Evolutionary conservation across 1,139 yeast species (phyloP).

Genomic region (Magnusiomyces suaveolens): DNA sequence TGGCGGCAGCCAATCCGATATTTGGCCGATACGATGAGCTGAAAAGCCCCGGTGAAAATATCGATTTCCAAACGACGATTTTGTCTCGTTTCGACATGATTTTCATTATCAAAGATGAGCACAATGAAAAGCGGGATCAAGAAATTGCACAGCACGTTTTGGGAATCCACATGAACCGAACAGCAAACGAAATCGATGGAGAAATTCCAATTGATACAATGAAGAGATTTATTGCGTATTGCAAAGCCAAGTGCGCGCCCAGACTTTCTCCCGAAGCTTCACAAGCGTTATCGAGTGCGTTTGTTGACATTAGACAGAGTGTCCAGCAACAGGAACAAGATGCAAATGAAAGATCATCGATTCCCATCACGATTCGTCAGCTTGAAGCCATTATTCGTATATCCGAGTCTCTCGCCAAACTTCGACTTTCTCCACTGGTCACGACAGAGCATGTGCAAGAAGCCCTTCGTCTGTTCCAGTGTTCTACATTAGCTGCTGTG

Average conservation of each 20-base stretch:
- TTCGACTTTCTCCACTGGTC: constrained; percentile 75
- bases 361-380: constrained; percentile 96
- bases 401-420: constrained; percentile 85
- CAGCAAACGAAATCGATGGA: constrained; percentile 54
- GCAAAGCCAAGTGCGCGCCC: constrained; percentile 87
- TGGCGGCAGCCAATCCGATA: constrained; percentile 97
- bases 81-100: constrained; percentile 98
- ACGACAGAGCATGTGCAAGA: constrained; percentile 87
- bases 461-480: constrained; percentile 86
- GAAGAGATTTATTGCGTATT: constrained; percentile 88
- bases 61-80: constrained; percentile 94
- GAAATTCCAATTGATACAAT: constrained; percentile 85
- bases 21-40: constrained; percentile 94
- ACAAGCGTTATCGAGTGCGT: constrained; percentile 85
- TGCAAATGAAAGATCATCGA: constrained; percentile 83
- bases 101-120: constrained; percentile 92
- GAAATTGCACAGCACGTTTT: constrained; percentile 92
- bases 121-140: constrained; percentile 74
- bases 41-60: constrained; percentile 95
- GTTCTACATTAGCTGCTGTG: constrained; percentile 97
- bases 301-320: constrained; percentile 79
- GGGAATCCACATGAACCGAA: constrained; percentile 82
- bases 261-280: constrained; percentile 82
- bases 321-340: constrained; percentile 73
- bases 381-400: constrained; percentile 95